Conservation (phyloP, 2,329 filamentous ascomycete species). For the Exophiala calicioides region DNA sequence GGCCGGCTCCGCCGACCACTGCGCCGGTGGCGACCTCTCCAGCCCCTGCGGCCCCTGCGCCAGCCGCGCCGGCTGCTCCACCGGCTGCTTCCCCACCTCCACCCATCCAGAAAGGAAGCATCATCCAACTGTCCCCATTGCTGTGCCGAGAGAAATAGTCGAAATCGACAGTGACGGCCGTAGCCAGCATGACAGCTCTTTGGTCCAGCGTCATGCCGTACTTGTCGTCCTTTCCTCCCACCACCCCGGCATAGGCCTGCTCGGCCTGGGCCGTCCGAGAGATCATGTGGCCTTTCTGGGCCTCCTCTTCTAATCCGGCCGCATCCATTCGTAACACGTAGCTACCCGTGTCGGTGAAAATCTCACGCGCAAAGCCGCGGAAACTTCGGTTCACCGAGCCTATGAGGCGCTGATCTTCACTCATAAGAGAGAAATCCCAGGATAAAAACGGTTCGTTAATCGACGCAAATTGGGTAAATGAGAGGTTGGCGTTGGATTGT, state of each 20-base stretch:
- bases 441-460: slow-evolving; percentile 64
- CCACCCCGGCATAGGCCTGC: slow-evolving; percentile 19
- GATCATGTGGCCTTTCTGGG: slow-evolving; percentile 39
- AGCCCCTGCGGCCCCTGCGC: slow-evolving; percentile 36
- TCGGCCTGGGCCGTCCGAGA: slow-evolving; percentile 39
- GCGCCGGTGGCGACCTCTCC: slow-evolving; percentile 41
- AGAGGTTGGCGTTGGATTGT: slow-evolving; percentile 32
- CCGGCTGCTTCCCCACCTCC: slow-evolving; percentile 40
- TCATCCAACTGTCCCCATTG: slow-evolving; percentile 46
- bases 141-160: slow-evolving; percentile 68
- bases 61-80: slow-evolving; percentile 38
- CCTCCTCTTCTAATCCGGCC: slow-evolving; percentile 46
- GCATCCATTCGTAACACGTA: slow-evolving; percentile 67
- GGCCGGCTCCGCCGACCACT: slow-evolving; percentile 41
- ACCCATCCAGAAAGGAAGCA: slow-evolving; percentile 56
- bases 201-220: slow-evolving; percentile 66
- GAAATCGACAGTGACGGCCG: slow-evolving; percentile 65
- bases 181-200: slow-evolving; percentile 66
- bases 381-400: slow-evolving; percentile 67
- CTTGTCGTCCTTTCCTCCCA: slow-evolving; percentile 18
- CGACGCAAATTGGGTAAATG: slow-evolving; percentile 62
- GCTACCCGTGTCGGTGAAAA: slow-evolving; percentile 67
- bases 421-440: slow-evolving; percentile 64
- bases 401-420: slow-evolving; percentile 52
- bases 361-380: slow-evolving; percentile 61